Percentiles rank a stretch among this genome's conserved stretches.
These are phyloP conservation scores for Populus tremula DNA, from an alignment of 345 rosid species.

Conservation along the genomic window DNA sequence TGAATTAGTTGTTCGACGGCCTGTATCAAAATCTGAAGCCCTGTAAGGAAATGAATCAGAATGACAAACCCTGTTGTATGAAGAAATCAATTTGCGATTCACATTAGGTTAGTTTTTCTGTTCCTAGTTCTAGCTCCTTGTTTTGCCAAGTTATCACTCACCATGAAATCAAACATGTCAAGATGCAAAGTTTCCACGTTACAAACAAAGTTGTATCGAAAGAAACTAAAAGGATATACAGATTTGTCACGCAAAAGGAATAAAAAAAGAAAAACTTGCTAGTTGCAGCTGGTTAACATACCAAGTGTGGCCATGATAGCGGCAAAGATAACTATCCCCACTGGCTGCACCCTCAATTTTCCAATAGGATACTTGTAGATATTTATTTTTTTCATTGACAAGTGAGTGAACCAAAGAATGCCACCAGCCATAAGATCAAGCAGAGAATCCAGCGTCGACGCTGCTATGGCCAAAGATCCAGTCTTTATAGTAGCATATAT, in stretches of 20 bases:
- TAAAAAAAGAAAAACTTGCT: too few relatives aligned
- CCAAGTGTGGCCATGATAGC: constrained; percentile 96
- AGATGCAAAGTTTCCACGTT: too few relatives aligned
- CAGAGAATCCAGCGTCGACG: constrained; percentile 87
- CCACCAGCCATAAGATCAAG: constrained; percentile 96
- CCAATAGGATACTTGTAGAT: constrained; percentile 90
- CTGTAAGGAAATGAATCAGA: constrained; percentile 30
- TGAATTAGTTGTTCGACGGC: constrained; percentile 59
- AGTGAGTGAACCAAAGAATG: constrained; percentile 87
- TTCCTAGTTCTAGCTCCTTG: too few relatives aligned
- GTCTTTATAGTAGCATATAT: constrained; percentile 74
- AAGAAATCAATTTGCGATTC: neutral
- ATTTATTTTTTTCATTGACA: constrained; percentile 79
- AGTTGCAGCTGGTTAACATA: constrained; percentile 20
- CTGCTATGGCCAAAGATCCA: constrained; percentile 94
- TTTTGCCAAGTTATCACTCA: too few relatives aligned
- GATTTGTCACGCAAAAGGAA: neutral
- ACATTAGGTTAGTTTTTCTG: too few relatives aligned
- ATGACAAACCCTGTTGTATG: neutral
- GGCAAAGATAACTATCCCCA: constrained; percentile 82
- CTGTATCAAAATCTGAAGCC: constrained; percentile 67
- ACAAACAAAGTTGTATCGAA: too few relatives aligned
- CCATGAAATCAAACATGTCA: neutral
- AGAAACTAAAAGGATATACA: neutral
- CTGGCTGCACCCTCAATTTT: constrained; percentile 89